phyloP scores from a whole-genome alignment of 805 yeast species.

The Zygotorulaspora florentina region DNA sequence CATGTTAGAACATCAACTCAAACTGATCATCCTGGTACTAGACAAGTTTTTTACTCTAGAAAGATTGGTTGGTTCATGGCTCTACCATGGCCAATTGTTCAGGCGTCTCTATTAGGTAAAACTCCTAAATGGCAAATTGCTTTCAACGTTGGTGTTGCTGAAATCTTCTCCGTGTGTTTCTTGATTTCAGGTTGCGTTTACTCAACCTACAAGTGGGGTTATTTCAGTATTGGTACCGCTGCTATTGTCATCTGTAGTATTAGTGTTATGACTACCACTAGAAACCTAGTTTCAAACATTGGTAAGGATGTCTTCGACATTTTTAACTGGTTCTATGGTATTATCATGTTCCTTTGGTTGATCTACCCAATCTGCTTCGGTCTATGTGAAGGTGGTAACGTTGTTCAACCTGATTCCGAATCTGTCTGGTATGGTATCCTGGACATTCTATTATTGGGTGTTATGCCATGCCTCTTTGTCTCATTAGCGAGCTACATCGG shows the following conservation, averaged over 20 bases:
- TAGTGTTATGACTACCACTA: conserved; percentile 27
- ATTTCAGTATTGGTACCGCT: conserved; percentile 40
- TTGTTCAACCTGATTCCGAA: conserved; percentile 54
- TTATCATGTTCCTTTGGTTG: conserved; percentile 42
- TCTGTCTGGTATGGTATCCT: conserved; percentile 57
- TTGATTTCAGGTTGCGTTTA: conserved; percentile 43
- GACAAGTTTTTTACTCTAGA: conserved; percentile 57
- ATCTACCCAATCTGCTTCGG: conserved; percentile 33
- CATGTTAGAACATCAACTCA: conserved; percentile 40
- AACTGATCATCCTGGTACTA: conserved; percentile 32
- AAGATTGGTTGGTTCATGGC: conserved; percentile 58
- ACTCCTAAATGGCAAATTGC: conserved; percentile 27
- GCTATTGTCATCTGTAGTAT: conserved; percentile 21
- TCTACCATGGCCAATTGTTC: conserved; percentile 43
- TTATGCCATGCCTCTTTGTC: conserved; percentile 26
- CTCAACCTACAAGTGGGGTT: conserved; percentile 51
- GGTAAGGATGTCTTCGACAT: conserved; percentile 24
- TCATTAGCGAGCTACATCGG: conserved; percentile 23
- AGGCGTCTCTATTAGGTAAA: conserved; percentile 26
- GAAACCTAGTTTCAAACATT: conserved; percentile 19
- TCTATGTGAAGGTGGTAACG: conserved; percentile 58
- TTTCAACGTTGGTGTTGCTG: conserved; percentile 36
- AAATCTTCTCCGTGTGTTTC: conserved; percentile 42
- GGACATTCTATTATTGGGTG: conserved; percentile 45
- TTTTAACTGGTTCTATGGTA: conserved; percentile 24